These are phyloP conservation scores for Bisporella sp. DNA, from an alignment of 2,329 filamentous ascomycete species.

Conservation along the genomic window DNA sequence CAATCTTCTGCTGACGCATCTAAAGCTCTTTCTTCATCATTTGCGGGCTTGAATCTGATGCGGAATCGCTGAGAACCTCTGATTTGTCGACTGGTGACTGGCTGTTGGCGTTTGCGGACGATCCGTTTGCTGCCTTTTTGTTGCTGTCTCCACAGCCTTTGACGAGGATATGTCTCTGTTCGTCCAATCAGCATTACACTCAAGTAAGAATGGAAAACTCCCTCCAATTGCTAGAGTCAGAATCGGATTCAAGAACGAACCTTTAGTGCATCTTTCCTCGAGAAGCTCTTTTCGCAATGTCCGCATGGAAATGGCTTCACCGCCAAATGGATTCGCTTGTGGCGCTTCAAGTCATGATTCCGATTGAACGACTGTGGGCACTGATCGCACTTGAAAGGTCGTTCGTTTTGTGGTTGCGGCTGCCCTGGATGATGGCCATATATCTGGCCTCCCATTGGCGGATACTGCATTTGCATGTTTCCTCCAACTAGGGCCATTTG, in stretches of 20 bases:
- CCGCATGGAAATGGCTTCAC: slow-evolving; percentile 93
- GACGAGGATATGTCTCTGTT: slow-evolving; percentile 58
- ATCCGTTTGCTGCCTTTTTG: background rate
- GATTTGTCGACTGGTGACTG: slow-evolving; percentile 24
- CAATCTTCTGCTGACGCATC: background rate
- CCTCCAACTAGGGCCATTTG: slow-evolving; percentile 64
- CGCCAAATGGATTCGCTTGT: slow-evolving; percentile 89
- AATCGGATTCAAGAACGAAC: slow-evolving; percentile 43
- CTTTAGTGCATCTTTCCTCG: slow-evolving; percentile 93
- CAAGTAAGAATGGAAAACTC: background rate
- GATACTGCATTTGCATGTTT: slow-evolving; percentile 39
- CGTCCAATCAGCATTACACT: slow-evolving; percentile 20
- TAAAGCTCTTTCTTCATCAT: slow-evolving; percentile 21
- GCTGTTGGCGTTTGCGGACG: slow-evolving; percentile 14
- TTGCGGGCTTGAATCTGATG: slow-evolving; percentile 19
- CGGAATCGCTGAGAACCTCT: slow-evolving; percentile 25
- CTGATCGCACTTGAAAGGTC: slow-evolving; percentile 90
- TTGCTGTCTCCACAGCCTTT: slow-evolving; percentile 55
- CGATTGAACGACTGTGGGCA: slow-evolving; percentile 92
- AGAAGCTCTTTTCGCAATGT: slow-evolving; percentile 94
- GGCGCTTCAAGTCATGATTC: slow-evolving; percentile 92
- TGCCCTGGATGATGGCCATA: slow-evolving; percentile 49
- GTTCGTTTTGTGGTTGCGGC: slow-evolving; percentile 58
- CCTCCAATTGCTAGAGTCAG: slow-evolving; percentile 11
- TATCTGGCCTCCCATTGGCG: slow-evolving; percentile 41